Evolutionary conservation across 2,329 filamentous ascomycete genomes (phyloP).

Genomic region (Thyridium curvatum): DNA sequence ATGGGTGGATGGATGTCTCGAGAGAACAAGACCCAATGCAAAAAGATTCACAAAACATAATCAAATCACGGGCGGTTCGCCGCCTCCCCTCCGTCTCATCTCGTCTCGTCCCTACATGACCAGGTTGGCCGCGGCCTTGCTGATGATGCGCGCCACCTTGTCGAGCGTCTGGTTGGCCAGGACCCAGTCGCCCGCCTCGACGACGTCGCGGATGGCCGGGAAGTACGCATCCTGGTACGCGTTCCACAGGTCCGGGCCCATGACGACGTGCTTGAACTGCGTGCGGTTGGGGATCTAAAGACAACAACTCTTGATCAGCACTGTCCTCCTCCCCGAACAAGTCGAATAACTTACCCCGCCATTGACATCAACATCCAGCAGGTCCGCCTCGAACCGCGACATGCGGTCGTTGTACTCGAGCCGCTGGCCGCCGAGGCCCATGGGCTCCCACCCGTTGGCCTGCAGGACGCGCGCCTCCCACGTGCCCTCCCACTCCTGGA

Average conservation of each 20-base stretch:
- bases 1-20: not conserved
- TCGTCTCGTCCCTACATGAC: slow-evolving; percentile 3
- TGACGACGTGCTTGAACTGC: slow-evolving; percentile 91
- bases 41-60: not conserved
- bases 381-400: slow-evolving; percentile 71
- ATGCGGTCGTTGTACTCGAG: slow-evolving; percentile 73
- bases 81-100: too few species aligned
- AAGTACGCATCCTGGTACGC: slow-evolving; percentile 64
- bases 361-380: slow-evolving; percentile 68
- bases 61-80: not conserved
- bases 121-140: slow-evolving; percentile 42
- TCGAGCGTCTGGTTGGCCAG: slow-evolving; percentile 61
- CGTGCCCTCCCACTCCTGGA: slow-evolving; percentile 67
- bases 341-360: slow-evolving; percentile 60
- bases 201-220: slow-evolving; percentile 77
- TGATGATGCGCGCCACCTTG: slow-evolving; percentile 64
- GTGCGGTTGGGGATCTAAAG: slow-evolving; percentile 80
- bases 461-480: slow-evolving; percentile 72
- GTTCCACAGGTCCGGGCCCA: slow-evolving; percentile 75
- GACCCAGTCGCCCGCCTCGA: slow-evolving; percentile 66
- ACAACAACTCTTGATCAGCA: too few species aligned
- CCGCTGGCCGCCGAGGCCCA: slow-evolving; percentile 59
- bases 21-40: slow-evolving; percentile 1
- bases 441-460: slow-evolving; percentile 70
- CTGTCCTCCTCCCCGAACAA: too few species aligned